Conservation (phyloP, 208 protist species). For the Herpetomonas muscarum region DNA sequence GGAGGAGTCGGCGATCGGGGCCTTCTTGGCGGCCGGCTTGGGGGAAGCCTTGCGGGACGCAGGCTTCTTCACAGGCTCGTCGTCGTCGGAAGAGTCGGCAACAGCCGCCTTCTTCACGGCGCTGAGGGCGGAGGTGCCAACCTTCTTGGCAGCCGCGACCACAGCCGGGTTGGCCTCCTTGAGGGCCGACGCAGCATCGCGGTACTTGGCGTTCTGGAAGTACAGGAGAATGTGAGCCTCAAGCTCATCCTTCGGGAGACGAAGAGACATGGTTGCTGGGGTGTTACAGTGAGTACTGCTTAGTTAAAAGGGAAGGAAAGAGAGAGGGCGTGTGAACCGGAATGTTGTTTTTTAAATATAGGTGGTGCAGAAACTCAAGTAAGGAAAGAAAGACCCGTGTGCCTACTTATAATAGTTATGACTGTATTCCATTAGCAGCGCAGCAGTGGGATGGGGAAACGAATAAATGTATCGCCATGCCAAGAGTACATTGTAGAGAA, state of each 20-base stretch:
- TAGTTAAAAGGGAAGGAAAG: not conserved
- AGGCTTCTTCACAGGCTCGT: conserved; percentile 44
- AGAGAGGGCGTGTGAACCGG: not conserved
- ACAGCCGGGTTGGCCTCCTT: conserved; percentile 65
- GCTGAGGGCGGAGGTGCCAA: conserved; percentile 49
- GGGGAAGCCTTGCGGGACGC: conserved; percentile 29
- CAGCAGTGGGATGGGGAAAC: no score
- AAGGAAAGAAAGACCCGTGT: no score
- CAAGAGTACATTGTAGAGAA: no score
- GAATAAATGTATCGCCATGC: no score
- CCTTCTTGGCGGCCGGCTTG: conserved; percentile 37
- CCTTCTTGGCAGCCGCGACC: conserved; percentile 36
- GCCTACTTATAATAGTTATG: no score
- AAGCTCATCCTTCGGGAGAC: conserved; percentile 73
- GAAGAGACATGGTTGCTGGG: conserved; percentile 28
- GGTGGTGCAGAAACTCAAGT: no score
- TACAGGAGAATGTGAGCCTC: conserved; percentile 86
- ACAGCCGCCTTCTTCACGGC: conserved; percentile 22
- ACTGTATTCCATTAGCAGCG: no score
- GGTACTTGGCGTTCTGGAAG: conserved; percentile 67
- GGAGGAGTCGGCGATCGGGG: conserved; percentile 13
- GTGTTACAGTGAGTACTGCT: not conserved
- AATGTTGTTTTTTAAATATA: no score
- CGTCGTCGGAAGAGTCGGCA: conserved; percentile 24
- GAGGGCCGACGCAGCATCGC: conserved; percentile 59